A percentile compares a stretch with the other conserved stretches of the same genome.
These are phyloP conservation scores for Daedaleopsis sinensis DNA, from an alignment of 768 basidiomycete genomes.

Conservation along the genomic window DNA sequence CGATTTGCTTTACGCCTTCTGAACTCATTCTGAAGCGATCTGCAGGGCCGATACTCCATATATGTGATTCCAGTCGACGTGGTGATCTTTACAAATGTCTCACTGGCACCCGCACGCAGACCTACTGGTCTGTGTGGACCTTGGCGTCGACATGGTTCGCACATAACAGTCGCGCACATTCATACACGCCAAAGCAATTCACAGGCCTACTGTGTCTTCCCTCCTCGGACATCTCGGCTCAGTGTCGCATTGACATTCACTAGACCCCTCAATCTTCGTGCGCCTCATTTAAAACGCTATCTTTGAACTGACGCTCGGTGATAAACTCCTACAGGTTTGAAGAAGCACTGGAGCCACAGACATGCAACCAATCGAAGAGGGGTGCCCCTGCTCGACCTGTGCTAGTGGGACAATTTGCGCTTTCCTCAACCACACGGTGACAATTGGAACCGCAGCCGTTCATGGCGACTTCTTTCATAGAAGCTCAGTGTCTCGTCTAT, in stretches of 20 bases:
- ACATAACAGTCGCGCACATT: neutral
- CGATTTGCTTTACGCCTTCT: neutral
- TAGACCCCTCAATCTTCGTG: slow-evolving; percentile 85
- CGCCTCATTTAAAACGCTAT: slow-evolving; percentile 18
- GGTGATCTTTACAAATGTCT: neutral
- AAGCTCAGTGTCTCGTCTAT: slow-evolving; percentile 1
- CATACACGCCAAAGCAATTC: neutral
- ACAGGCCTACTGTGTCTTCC: slow-evolving; percentile 92
- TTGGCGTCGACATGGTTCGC: slow-evolving; percentile 88
- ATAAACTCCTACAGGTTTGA: slow-evolving; percentile 51
- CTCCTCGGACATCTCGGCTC: slow-evolving; percentile 89
- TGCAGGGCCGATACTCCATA: slow-evolving; percentile 88
- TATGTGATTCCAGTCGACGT: slow-evolving; percentile 27
- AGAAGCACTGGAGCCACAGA: slow-evolving; percentile 72
- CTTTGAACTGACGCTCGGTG: neutral
- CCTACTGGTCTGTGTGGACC: slow-evolving; percentile 85
- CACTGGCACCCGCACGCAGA: slow-evolving; percentile 54
- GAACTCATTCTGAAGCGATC: slow-evolving; percentile 2
- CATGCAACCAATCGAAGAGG: slow-evolving; percentile 70
- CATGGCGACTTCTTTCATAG: slow-evolving; percentile 59
- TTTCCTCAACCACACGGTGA: slow-evolving; percentile 72
- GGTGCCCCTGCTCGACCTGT: slow-evolving; percentile 88
- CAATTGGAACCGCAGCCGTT: slow-evolving; percentile 83
- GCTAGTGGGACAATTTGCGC: slow-evolving; percentile 66
- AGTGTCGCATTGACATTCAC: slow-evolving; percentile 84